phyloP scores from a whole-genome alignment of 768 basidiomycete genomes.

The Hirschioporus abietinus region DNA sequence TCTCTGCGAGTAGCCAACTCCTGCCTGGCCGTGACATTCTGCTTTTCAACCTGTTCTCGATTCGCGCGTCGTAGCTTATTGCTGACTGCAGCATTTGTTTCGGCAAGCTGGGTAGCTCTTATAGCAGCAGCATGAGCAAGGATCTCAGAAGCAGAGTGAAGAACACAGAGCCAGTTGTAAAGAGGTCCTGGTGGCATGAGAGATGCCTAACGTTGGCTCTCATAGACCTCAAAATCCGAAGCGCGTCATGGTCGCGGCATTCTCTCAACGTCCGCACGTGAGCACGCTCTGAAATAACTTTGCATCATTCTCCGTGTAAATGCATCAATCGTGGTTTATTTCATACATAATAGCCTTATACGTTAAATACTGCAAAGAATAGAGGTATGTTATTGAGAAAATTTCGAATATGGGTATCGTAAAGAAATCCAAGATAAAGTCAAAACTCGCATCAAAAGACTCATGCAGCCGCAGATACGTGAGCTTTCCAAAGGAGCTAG shows the following conservation, averaged over 20 bases:
- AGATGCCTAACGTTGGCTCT: background rate
- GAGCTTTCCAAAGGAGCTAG: too few species aligned
- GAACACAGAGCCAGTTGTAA: conserved; percentile 69
- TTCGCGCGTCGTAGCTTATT: background rate
- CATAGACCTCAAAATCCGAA: background rate
- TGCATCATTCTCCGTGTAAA: too few species aligned
- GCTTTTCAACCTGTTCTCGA: background rate
- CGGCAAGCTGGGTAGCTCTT: conserved; percentile 35
- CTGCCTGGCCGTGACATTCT: background rate
- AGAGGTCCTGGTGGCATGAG: conserved; percentile 63
- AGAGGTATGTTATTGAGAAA: too few species aligned
- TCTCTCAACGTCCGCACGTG: too few species aligned
- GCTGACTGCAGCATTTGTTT: conserved; percentile 5
- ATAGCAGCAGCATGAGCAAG: conserved; percentile 57
- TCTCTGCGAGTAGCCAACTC: background rate
- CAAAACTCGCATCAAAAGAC: too few species aligned
- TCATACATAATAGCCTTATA: background rate
- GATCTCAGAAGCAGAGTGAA: conserved; percentile 55
- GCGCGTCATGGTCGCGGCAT: background rate
- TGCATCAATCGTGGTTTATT: background rate
- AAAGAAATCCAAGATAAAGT: background rate
- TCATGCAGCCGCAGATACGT: too few species aligned
- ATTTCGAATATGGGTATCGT: background rate
- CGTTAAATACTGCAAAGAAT: background rate
- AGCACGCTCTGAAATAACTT: too few species aligned